These are phyloP conservation scores for Capsicum rhomboideum DNA, from an alignment of 257 asterid species.

Conservation along the genomic window DNA sequence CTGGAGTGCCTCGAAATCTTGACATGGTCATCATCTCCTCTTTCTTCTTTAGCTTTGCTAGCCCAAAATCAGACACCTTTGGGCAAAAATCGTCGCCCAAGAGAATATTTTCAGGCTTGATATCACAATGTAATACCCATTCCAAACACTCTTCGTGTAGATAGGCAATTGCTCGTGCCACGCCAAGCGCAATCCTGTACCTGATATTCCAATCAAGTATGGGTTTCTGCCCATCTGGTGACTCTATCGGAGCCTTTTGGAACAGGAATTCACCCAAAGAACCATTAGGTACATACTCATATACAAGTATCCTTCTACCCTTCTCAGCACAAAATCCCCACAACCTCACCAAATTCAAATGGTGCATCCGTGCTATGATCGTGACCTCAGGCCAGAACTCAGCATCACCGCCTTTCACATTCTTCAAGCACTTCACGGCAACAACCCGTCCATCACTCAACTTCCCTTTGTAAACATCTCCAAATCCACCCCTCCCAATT, in stretches of 20 bases:
- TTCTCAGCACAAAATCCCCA: slow-evolving; percentile 97
- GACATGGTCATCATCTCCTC: slow-evolving; percentile 61
- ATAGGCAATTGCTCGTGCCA: slow-evolving; percentile 86
- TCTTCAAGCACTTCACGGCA: slow-evolving; percentile 66
- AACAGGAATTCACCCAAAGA: slow-evolving; percentile 67
- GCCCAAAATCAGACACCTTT: slow-evolving; percentile 80
- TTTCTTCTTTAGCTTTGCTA: slow-evolving; percentile 74
- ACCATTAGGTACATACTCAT: slow-evolving; percentile 74
- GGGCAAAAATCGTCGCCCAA: slow-evolving; percentile 88
- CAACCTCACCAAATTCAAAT: slow-evolving; percentile 68
- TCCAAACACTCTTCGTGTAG: slow-evolving; percentile 88
- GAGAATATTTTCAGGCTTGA: slow-evolving; percentile 84
- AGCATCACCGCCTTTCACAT: slow-evolving; percentile 51
- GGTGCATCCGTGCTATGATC: slow-evolving; percentile 87
- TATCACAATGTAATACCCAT: slow-evolving; percentile 89
- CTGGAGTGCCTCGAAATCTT: slow-evolving; percentile 60
- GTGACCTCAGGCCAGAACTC: slow-evolving; percentile 91
- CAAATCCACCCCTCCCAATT: slow-evolving; percentile 80
- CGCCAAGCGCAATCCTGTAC: slow-evolving; percentile 75
- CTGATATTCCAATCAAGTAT: slow-evolving; percentile 71
- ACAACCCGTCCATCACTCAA: slow-evolving; percentile 68
- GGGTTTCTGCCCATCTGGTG: slow-evolving; percentile 24
- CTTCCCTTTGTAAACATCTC: slow-evolving; percentile 63
- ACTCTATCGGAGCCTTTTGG: slow-evolving; percentile 22
- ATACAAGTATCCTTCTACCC: slow-evolving; percentile 52